These are phyloP conservation scores for Grosmannia clavigera DNA, from an alignment of 2,329 filamentous ascomycete species.

Conservation along the genomic window DNA sequence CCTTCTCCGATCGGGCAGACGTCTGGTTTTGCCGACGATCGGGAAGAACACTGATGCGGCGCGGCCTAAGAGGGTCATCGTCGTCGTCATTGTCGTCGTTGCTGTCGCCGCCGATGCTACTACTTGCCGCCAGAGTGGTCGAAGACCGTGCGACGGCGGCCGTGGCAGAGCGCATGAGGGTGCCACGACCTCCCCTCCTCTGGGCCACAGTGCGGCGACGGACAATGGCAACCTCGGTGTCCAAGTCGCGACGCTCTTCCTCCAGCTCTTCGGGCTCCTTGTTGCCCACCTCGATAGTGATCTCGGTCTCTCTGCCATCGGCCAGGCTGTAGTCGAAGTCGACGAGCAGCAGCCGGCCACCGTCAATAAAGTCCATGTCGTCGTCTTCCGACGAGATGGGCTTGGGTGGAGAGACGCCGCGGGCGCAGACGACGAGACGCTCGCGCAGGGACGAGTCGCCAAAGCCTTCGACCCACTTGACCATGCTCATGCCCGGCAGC, in stretches of 20 bases:
- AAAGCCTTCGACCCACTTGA: constrained; percentile 58
- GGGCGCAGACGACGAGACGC: constrained; percentile 57
- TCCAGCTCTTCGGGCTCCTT: constrained; percentile 56
- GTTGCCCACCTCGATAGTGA: constrained; percentile 64
- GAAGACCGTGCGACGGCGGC: constrained; percentile 12
- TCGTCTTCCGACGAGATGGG: constrained; percentile 51
- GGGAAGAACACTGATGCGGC: constrained; percentile 29
- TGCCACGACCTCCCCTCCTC: constrained; percentile 35
- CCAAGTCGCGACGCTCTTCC: constrained; percentile 63
- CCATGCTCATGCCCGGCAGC: constrained; percentile 51
- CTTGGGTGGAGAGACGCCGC: constrained; percentile 50
- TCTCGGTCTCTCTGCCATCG: constrained; percentile 42
- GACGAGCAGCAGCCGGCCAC: constrained; percentile 58
- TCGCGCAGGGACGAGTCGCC: constrained; percentile 35
- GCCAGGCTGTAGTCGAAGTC: constrained; percentile 56
- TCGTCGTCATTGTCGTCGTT: constrained; percentile 16
- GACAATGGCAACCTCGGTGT: constrained; percentile 67
- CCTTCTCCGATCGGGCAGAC: no score
- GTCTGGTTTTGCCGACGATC: no score
- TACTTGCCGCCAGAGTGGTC: no score
- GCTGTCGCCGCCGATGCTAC: no score
- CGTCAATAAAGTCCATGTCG: constrained; percentile 63
- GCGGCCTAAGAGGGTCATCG: constrained; percentile 41
- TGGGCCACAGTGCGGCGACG: constrained; percentile 61
- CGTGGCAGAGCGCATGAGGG: constrained; percentile 37